Percentiles rank a stretch among this genome's conserved stretches.
Conservation (phyloP, 2,329 filamentous ascomycete genomes). For the Pseudogymnoascus sp. region DNA sequence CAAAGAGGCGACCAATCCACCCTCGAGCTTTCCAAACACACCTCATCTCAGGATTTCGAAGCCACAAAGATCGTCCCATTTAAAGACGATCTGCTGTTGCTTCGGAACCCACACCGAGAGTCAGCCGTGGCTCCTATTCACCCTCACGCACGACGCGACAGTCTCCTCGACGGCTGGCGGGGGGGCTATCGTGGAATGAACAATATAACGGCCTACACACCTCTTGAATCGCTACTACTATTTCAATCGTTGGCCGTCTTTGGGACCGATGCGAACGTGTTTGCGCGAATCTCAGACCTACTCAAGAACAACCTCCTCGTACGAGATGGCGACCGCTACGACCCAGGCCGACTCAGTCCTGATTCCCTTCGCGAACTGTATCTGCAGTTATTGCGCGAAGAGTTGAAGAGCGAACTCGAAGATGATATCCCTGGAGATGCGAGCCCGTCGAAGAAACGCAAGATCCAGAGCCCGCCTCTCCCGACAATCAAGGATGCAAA, state of each 20-base stretch:
- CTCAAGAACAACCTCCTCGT: conserved; percentile 68
- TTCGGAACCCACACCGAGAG: not conserved
- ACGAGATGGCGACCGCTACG: conserved; percentile 60
- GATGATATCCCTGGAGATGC: conserved; percentile 35
- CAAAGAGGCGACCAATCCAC: conserved; percentile 1
- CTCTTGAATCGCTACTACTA: conserved; percentile 76
- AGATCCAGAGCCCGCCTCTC: conserved; percentile 56
- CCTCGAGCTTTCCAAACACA: not conserved
- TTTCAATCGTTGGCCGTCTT: conserved; percentile 69
- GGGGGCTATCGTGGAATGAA: conserved; percentile 48
- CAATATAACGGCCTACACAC: conserved; percentile 59
- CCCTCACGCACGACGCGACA: conserved; percentile 42
- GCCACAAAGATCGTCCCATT: not conserved
- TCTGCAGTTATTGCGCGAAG: conserved; percentile 65
- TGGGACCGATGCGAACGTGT: conserved; percentile 56
- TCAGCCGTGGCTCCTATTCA: conserved; percentile 45
- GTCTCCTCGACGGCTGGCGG: conserved; percentile 48
- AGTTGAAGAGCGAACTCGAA: conserved; percentile 46
- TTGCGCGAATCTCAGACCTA: conserved; percentile 63
- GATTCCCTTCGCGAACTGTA: conserved; percentile 75
- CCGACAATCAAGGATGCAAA: conserved; percentile 58
- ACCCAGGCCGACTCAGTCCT: conserved; percentile 64
- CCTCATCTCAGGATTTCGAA: conserved; percentile 1
- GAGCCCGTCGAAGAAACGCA: conserved; percentile 62
- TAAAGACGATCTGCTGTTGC: not conserved